Evolutionary conservation across 345 rosid genomes (phyloP).

Genomic region (Rhodamnia argentea): DNA sequence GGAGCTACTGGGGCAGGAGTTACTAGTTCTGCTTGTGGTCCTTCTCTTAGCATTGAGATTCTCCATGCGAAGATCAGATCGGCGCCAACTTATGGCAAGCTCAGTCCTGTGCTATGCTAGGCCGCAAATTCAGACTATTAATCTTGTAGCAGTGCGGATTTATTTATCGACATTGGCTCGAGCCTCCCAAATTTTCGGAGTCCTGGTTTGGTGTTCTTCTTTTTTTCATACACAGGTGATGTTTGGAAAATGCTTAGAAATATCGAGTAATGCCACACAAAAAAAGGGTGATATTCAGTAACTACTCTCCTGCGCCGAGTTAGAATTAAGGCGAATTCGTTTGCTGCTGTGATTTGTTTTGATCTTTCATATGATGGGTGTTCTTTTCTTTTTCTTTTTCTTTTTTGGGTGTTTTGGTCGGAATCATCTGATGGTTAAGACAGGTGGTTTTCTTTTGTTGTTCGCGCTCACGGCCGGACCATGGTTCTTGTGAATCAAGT

Average conservation of each 20-base stretch:
- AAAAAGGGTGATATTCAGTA: not conserved
- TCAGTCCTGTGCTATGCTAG: not conserved
- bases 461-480: not conserved
- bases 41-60: not conserved
- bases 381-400: too few relatives aligned
- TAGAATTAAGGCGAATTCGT: not conserved
- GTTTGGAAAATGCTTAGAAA: not conserved
- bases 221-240: not conserved
- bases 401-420: too few relatives aligned
- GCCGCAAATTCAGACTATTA: not conserved
- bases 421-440: not conserved
- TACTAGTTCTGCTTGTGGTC: slow-evolving; percentile 21
- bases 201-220: not conserved
- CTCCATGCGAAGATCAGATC: not conserved
- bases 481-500: not conserved
- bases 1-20: slow-evolving; percentile 99
- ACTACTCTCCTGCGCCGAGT: not conserved
- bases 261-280: not conserved
- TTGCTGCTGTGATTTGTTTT: not conserved
- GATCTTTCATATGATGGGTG: not conserved
- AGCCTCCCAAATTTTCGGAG: not conserved
- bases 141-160: not conserved
- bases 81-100: not conserved
- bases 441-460: not conserved
- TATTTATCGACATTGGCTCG: not conserved